A percentile compares a stretch with the other conserved stretches of the same genome.
These are phyloP conservation scores for Hermanozyma aechmeae DNA, from an alignment of 805 yeast genomes.

Conservation along the genomic window DNA sequence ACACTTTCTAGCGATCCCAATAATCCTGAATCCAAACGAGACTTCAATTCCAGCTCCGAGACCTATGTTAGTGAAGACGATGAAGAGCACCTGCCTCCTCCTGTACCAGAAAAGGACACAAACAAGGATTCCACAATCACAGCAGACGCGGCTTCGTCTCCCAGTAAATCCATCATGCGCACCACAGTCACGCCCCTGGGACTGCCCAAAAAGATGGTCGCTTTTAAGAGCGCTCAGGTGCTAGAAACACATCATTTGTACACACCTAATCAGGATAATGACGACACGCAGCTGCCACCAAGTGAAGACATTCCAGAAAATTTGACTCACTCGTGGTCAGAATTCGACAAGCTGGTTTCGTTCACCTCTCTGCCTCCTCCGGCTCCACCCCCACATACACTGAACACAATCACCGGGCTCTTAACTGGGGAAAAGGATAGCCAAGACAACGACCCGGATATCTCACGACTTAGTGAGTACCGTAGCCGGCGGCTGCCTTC, in stretches of 20 bases:
- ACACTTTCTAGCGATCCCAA: slow-evolving; percentile 11
- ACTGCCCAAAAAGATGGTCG: slow-evolving; percentile 34
- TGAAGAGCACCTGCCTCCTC: slow-evolving; percentile 6
- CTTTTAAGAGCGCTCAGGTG: slow-evolving; percentile 24
- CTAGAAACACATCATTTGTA: too few species aligned
- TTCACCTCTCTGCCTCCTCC: too few species aligned
- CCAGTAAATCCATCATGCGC: slow-evolving; percentile 32
- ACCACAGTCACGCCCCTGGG: slow-evolving; percentile 9
- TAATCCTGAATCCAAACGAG: slow-evolving; percentile 11
- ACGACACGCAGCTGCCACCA: too few species aligned
- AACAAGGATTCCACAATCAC: background rate
- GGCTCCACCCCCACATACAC: slow-evolving; percentile 19
- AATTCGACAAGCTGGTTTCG: too few species aligned
- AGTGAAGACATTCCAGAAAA: too few species aligned
- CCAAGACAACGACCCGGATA: background rate
- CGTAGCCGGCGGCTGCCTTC: background rate
- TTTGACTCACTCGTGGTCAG: too few species aligned
- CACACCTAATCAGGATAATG: too few species aligned
- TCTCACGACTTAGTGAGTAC: too few species aligned
- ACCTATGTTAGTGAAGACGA: slow-evolving; percentile 33
- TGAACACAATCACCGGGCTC: slow-evolving; percentile 4
- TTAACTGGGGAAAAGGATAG: slow-evolving; percentile 2
- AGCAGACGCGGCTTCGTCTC: slow-evolving; percentile 12
- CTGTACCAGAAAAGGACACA: background rate
- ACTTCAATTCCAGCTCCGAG: slow-evolving; percentile 32